Evolutionary conservation across 1,284 basidiomycete genomes (phyloP), one percentile per base, ranked within the genome.

Genomic region (Trichosporon ovoides): DNA sequence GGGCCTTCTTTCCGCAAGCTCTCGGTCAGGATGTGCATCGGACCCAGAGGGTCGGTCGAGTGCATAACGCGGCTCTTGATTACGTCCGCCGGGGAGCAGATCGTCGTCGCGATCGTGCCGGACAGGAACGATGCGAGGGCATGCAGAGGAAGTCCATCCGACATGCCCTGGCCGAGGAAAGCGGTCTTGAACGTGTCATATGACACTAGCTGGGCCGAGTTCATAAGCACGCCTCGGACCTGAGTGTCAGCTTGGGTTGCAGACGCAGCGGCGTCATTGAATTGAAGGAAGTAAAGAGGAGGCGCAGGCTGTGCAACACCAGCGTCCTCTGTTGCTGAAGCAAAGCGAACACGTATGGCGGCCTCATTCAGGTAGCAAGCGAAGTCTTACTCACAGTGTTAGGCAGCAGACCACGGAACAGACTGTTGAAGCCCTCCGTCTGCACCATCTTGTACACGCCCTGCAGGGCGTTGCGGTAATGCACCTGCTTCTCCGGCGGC

Each of bases 111-210:
- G 7, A 82, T 79, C 3, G 81, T 81, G 2, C 81, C 81, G 0
- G 81, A 78, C 12, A 80, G 67, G 33, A 80, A 77, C 19, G 78
- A 79, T 1, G 81, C 78, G 11, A 73, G 63, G 53, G 80, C 79
- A 65, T 82, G 81, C 11, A 81, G 68, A 0, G 69, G 72, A 33
- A 81, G 74, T 3, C 81, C 81, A 56, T 82, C 79, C 3, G 65
- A 51, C 57, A 81, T 75, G 53, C 72, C 70, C 14, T 70, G 62
- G 14, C 66, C 55, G n/a, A 79, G 70, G 13, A 83, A 71, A 36
- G 68, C 28, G n/a, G 73, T 72, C 68, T 83, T 83, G 77, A 82
- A 81, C 59, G 77, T 77, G 66, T 82, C 81, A 71, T 82, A 83
- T 20, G 77, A 77, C 16, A 78, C 79, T 24, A 80, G 73, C 70